These are phyloP conservation scores for Ilex aquifolium DNA, from an alignment of 257 asterid species.

Conservation along the genomic window DNA sequence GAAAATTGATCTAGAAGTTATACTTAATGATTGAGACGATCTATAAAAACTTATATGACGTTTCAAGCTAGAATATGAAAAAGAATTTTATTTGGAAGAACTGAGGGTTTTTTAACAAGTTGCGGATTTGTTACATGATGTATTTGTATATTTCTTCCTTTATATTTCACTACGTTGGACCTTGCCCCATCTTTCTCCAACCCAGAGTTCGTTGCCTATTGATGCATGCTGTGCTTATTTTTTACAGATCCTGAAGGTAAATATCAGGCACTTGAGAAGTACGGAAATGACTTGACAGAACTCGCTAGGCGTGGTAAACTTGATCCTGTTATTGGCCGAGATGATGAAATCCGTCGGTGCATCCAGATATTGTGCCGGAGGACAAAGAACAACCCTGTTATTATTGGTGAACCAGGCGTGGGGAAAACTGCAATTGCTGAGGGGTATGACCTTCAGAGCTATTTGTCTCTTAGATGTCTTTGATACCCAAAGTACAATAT, in stretches of 20 bases:
- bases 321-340: conserved; percentile 99
- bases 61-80: too few relatives aligned
- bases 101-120: too few relatives aligned
- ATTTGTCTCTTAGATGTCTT: too few relatives aligned
- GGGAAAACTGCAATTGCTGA: conserved; percentile 99
- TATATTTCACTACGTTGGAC: too few relatives aligned
- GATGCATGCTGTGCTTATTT: conserved; percentile 3
- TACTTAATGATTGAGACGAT: too few relatives aligned
- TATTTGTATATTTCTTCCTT: too few relatives aligned
- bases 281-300: conserved; percentile 93
- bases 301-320: conserved; percentile 95
- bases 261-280: conserved; percentile 88
- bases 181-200: too few relatives aligned
- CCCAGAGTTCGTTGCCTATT: conserved; percentile 3
- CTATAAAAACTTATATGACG: too few relatives aligned
- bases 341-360: conserved; percentile 92
- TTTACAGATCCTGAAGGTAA: conserved; percentile 78
- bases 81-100: too few relatives aligned
- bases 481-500: too few relatives aligned
- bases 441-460: conserved; percentile 50
- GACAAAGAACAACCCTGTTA: conserved; percentile 95
- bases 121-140: too few relatives aligned
- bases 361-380: conserved; percentile 87
- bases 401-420: conserved; percentile 98
- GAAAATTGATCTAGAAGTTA: too few relatives aligned